These are phyloP conservation scores for Vitis rotundifolia DNA, from an alignment of 164 flowering plant genomes.

Conservation along the genomic window DNA sequence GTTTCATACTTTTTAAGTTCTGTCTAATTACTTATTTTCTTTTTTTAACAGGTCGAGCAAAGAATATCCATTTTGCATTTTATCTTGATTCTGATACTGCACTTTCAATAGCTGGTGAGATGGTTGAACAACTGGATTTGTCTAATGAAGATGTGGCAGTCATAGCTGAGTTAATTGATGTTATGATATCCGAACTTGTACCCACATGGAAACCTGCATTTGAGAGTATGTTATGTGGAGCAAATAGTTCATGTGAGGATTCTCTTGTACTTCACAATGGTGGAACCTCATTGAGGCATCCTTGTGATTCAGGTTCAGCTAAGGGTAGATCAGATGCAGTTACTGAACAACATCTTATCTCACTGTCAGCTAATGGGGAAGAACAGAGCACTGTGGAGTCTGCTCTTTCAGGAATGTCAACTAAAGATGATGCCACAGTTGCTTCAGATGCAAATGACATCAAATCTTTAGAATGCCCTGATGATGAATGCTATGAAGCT, in stretches of 20 bases:
- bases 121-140: slow-evolving; percentile 72
- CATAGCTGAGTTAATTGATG: slow-evolving; percentile 64
- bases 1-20: not conserved
- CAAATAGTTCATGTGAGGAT: slow-evolving; percentile 10
- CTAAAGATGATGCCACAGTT: slow-evolving; percentile 19
- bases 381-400: slow-evolving; percentile 29
- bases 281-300: slow-evolving; percentile 9
- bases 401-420: slow-evolving; percentile 30
- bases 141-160: slow-evolving; percentile 46
- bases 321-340: slow-evolving; percentile 8
- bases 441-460: slow-evolving; percentile 6
- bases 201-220: slow-evolving; percentile 48
- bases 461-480: slow-evolving; percentile 8
- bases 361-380: slow-evolving; percentile 15
- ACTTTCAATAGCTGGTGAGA: slow-evolving; percentile 63
- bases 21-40: not conserved
- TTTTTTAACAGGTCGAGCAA: slow-evolving; percentile 45
- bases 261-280: slow-evolving; percentile 13
- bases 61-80: slow-evolving; percentile 60
- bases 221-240: slow-evolving; percentile 18
- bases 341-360: slow-evolving; percentile 7
- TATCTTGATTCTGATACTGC: slow-evolving; percentile 69
- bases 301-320: slow-evolving; percentile 15
- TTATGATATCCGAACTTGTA: slow-evolving; percentile 47
- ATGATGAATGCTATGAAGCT: slow-evolving; percentile 10